phyloP scores from a whole-genome alignment of 163 green algal genomes.

The Trebouxiophyceae sp. region DNA sequence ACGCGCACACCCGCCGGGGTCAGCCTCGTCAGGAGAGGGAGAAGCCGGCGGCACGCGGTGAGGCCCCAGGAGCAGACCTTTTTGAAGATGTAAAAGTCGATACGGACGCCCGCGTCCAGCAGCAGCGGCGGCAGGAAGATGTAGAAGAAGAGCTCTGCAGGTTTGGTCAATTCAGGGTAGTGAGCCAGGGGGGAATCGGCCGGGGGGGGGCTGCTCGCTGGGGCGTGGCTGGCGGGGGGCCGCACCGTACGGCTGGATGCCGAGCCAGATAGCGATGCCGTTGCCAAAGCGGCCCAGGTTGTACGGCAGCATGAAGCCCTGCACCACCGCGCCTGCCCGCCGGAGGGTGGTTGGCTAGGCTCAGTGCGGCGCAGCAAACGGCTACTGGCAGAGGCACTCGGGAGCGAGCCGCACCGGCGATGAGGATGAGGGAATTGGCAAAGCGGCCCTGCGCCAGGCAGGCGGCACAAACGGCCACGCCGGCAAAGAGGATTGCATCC shows the following conservation, averaged over 20 bases:
- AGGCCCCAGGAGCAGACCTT: no score
- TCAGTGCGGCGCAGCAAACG: neutral
- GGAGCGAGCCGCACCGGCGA: constrained; percentile 29
- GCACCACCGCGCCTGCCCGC: constrained; percentile 15
- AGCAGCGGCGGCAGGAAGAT: constrained; percentile 86
- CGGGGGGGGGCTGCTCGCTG: no score
- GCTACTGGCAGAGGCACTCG: neutral
- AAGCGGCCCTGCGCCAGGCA: constrained; percentile 51
- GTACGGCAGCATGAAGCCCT: constrained; percentile 24
- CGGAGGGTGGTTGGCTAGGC: neutral
- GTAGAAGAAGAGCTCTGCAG: constrained; percentile 85
- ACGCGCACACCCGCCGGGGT: neutral
- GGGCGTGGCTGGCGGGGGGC: no score
- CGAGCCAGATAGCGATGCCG: constrained; percentile 70
- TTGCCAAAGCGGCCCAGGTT: constrained; percentile 75
- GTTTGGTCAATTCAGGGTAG: no score
- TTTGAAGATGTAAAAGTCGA: constrained; percentile 90
- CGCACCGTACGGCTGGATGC: constrained; percentile 48
- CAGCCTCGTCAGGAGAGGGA: neutral
- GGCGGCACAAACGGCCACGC: constrained; percentile 43
- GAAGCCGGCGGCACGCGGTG: no score
- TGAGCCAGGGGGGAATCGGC: no score
- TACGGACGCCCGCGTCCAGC: constrained; percentile 71
- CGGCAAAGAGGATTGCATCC: constrained; percentile 71
- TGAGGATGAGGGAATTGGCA: constrained; percentile 52